Base-by-base conservation (phyloP, 75 land plant species). In the Larix kaempferi region DNA sequence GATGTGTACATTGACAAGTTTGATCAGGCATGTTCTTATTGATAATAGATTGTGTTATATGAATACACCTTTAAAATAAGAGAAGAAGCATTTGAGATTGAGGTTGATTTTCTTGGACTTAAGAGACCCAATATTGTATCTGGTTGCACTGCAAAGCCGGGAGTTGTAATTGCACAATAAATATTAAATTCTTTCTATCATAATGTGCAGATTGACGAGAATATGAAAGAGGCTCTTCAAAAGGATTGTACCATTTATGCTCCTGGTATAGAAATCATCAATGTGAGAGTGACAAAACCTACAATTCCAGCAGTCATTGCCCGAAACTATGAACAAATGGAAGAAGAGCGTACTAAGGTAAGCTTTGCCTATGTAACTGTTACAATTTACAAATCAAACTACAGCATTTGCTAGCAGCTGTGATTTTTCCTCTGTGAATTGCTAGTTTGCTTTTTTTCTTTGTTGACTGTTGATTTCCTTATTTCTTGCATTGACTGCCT, bases 261-360 rank as follows among this genome's bases (percentile, higher is more conserved):
- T n/a, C 89, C 89, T 57, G 89, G 88, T 25, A 85, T 87, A 27
- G 88, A 85, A 74, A 85, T 85, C 11, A 87, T 87, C 54, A 59
- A 84, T 76, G 89, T 87, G 29, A 80, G 89, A 10, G 89, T 87
- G 69, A 87, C 89, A 21, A 87, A 87, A 74, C 89, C 89, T 3
- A 78, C 84, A 26, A 87, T 87, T 57, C 89, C 89, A 58, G 49
- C 10, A 58, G 72, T 83, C 39, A 87, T 87, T 76, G 88, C 88
- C 15, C 84, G 88, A 11, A 87, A 87, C 57, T 87, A 85, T 78
- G 89, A 87, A 54, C 74, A 67, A 57, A 87, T 87, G 89, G 89
- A 87, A 64, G 89, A 87, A 72, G 89, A 87, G 78, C 83, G 89
- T n/a, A 87, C 89, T 12, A 87, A 87, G 88, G 89, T 87, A 49